A percentile compares a stretch with the other conserved stretches of the same genome.
Conservation (phyloP, 1,139 yeast species). For the Protomyces arabidopsidicola region DNA sequence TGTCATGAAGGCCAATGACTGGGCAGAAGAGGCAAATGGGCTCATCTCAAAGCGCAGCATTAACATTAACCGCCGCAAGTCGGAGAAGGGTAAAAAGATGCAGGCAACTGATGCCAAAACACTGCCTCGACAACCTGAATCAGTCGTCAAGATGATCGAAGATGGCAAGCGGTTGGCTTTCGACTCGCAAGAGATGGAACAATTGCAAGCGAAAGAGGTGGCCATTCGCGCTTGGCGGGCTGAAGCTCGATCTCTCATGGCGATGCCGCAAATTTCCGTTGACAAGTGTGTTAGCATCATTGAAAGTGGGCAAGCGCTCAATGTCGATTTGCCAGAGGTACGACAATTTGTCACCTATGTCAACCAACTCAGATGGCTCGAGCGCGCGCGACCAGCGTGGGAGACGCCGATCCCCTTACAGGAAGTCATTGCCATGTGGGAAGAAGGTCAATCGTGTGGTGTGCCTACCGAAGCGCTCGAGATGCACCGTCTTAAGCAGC, state of each 20-base stretch:
- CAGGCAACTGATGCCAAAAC: neutral
- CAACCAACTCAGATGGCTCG: constrained; percentile 51
- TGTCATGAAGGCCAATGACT: constrained; percentile 47
- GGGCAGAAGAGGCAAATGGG: constrained; percentile 56
- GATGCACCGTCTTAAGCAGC: constrained; percentile 24
- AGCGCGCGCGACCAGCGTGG: constrained; percentile 34
- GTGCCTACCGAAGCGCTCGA: constrained; percentile 36
- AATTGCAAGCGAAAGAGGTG: constrained; percentile 50
- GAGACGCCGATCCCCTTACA: constrained; percentile 38
- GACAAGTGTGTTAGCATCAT: constrained; percentile 40
- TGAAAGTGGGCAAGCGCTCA: constrained; percentile 55
- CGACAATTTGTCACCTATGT: constrained; percentile 49
- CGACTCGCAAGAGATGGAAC: constrained; percentile 57
- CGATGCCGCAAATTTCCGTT: constrained; percentile 31
- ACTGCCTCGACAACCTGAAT: constrained; percentile 32
- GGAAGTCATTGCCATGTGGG: constrained; percentile 44
- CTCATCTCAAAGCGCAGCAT: constrained; percentile 51
- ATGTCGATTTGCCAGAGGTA: constrained; percentile 53
- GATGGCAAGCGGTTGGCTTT: constrained; percentile 52
- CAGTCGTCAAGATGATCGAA: constrained; percentile 44
- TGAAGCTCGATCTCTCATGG: constrained; percentile 44
- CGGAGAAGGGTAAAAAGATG: constrained; percentile 35
- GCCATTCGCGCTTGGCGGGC: constrained; percentile 55
- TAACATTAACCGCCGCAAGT: constrained; percentile 42
- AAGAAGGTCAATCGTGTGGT: constrained; percentile 42